Evolutionary conservation across 768 basidiomycete species (phyloP), one percentile per base, ranked within the genome.

Genomic region (Porphyrellus cyaneotinctus): DNA sequence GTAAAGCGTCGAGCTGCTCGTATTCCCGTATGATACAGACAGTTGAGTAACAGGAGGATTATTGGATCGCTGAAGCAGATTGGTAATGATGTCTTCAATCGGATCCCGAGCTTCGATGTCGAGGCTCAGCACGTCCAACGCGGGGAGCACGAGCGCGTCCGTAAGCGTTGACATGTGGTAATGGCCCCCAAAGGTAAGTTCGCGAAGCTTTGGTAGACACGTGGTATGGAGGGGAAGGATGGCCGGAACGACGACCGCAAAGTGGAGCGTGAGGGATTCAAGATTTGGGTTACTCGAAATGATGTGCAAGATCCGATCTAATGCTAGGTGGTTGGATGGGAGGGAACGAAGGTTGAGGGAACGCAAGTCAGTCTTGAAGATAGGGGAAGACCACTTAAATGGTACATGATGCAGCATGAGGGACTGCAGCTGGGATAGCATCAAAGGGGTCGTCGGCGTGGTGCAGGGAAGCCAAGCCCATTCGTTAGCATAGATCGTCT

Each of bases 41-140:
- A 91, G 78, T 23, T 77, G 75, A 12, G 75, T 75, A 9, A 91
- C 63, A 0, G 78, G 74, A 0, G 87, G 84, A 33, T 77, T 71
- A 26, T 75, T 74, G 0, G 85, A 87, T 24, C 88, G 80, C 20
- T 76, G 63, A 26, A 87, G 73, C 39, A 91, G 77, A 47, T 73
- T 72, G 14, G 78, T 74, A 46, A 90, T 79, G n/a, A 78, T 77
- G 42, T 89, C 86, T 62, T 89, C 88, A 51, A 88, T 75, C 0
- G 85, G 79, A 56, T 88, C 85, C n/a, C 88, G 79, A 1, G 82
- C 75, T 64, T 89, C 87, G 53, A 90, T 79, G 63, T 89, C 85
- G 41, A 90, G 71, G 2, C 74, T 80, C 15, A 90, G 77, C 23
- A 73, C 68, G n/a, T 76, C 77, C 41, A 91, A 71, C 5, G 66